A percentile compares a stretch with the other conserved stretches of the same genome.
Evolutionary conservation across 306 rosid species (phyloP).

Genomic region (Begonia loranthoides): DNA sequence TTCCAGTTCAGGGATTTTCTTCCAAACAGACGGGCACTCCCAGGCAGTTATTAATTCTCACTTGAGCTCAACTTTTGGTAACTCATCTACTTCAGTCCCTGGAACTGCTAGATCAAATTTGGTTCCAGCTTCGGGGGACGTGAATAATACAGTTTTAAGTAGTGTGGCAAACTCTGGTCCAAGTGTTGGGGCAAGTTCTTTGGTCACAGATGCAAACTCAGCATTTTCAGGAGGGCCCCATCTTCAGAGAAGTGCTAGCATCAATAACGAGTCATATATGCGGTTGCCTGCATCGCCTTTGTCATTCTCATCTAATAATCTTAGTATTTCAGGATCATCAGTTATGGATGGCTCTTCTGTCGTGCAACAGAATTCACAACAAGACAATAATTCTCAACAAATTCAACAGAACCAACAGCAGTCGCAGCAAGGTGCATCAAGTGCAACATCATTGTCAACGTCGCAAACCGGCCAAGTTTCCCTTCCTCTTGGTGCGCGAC

Average conservation of each 20-base stretch:
- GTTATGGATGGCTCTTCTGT: conserved; percentile 81
- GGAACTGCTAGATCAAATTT: conserved; percentile 67
- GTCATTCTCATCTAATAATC: conserved; percentile 85
- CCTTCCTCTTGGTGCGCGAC: conserved; percentile 41
- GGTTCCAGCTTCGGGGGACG: conserved; percentile 77
- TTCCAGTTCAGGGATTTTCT: conserved; percentile 89
- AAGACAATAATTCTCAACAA: conserved; percentile 57
- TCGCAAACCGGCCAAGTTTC: conserved; percentile 42
- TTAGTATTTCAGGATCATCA: conserved; percentile 79
- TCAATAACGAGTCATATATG: conserved; percentile 68
- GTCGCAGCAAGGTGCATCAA: conserved; percentile 56
- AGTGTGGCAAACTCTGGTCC: conserved; percentile 82
- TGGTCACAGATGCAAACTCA: conserved; percentile 98
- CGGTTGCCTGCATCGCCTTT: conserved; percentile 83
- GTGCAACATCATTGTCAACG: conserved; percentile 40
- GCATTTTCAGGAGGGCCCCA: conserved; percentile 76
- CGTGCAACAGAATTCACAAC: conserved; percentile 73
- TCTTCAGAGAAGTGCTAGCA: conserved; percentile 93
- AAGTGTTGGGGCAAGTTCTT: conserved; percentile 90
- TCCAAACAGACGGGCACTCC: conserved; percentile 85
- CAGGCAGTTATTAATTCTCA: conserved; percentile 70
- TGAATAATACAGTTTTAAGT: conserved; percentile 55
- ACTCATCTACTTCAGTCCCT: conserved; percentile 58
- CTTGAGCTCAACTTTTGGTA: conserved; percentile 74
- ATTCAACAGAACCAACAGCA: conserved; percentile 49